These are phyloP conservation scores for Handroanthus guayacan DNA, from an alignment of 257 asterid species.

Conservation along the genomic window DNA sequence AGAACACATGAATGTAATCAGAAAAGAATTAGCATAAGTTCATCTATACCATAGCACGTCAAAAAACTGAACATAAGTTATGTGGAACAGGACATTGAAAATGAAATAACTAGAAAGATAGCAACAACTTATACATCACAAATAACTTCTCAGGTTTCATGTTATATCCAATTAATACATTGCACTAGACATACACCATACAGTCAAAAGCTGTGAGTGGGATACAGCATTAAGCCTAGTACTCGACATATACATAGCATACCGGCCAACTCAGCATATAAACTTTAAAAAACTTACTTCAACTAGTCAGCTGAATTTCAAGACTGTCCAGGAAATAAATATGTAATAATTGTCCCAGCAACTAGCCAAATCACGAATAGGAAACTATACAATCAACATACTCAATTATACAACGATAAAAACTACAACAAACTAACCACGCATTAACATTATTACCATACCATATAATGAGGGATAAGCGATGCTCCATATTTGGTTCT, in stretches of 20 bases:
- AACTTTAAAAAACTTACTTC: not conserved
- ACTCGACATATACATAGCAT: not conserved
- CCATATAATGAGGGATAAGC: conserved; percentile 93
- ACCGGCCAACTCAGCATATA: not conserved
- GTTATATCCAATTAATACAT: conserved; percentile 6
- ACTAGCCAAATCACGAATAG: not conserved
- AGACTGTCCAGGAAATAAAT: conserved; percentile 8
- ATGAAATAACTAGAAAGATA: not conserved
- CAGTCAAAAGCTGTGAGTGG: not conserved
- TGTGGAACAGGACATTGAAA: not conserved
- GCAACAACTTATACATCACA: conserved; percentile 1
- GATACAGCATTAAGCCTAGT: conserved; percentile 14
- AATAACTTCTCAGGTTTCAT: not conserved
- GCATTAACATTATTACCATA: conserved; percentile 33
- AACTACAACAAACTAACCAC: not conserved
- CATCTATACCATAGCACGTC: not conserved
- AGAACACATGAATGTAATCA: conserved; percentile 5
- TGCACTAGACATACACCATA: not conserved
- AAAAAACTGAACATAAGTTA: not conserved
- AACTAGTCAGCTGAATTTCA: conserved; percentile 20
- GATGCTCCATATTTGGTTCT: conserved; percentile 88
- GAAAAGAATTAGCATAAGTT: conserved; percentile 1
- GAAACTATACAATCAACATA: conserved; percentile 4
- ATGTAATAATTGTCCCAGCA: conserved; percentile 10
- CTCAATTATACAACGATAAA: not conserved